Evolutionary conservation across 2,329 filamentous ascomycete genomes (phyloP), one percentile per base, ranked within the genome.

Genomic region (Rugonectria rugulosa): DNA sequence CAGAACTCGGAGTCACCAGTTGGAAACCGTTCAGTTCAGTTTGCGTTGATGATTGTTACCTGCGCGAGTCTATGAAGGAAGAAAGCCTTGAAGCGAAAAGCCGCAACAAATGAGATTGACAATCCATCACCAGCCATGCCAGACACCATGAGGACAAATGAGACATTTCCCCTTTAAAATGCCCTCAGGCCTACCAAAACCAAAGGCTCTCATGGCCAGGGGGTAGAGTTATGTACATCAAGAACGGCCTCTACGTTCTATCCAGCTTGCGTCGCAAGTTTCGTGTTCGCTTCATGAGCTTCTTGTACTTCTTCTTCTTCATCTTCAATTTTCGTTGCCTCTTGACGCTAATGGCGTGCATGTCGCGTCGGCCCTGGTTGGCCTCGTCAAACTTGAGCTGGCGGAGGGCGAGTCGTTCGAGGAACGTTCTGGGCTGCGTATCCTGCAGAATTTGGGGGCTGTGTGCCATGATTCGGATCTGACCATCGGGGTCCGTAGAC

Each of bases 261-360:
- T 90, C 91, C 69, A 95, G 81, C 80, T 93, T 96, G 72, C 92
- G 87, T 72, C 94, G 88, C 80, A 92, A 76, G 73, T 91, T 94
- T 74, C 94, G 87, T 70, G 94, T 97, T 76, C 87, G 85, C 82
- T 89, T 91, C 90, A 97, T 92, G 66, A 98, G 81, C 86, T 99
- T 99, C 92, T 97, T 98, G 78, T 97, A 97, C 88, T 99, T 99
- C 85, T 98, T 94, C 86, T 98, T 99, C 90, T 99, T 99, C 93
- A 99, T 99, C 86, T 92, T 97, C 71, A 97, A 79, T 80, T 95
- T 96, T 72, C 92, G 83, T 77, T 96, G 92, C 75, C 95, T 85
- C 82, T 89, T 92, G 66, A 97, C 94, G 71, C 91, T 96, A 72
- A 99, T 92, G 61, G 92, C 85, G 58, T 88, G 78, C 88, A 97